Percentiles rank a stretch among this genome's conserved stretches.
phyloP scores from a whole-genome alignment of 805 yeast species.

The Ogataea methylovora region DNA sequence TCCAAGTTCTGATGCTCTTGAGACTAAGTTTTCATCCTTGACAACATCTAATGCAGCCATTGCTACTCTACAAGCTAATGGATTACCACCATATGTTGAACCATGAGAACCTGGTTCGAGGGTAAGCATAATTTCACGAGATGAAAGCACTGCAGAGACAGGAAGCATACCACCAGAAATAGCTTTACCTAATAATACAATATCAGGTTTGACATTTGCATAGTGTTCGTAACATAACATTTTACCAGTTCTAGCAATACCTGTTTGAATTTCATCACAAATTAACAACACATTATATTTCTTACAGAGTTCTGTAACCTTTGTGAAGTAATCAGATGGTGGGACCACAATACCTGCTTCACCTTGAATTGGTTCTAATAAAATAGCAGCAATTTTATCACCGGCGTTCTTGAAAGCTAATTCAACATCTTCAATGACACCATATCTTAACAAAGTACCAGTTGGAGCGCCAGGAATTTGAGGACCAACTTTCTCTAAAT shows the following conservation, averaged over 20 bases:
- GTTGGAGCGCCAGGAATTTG: conserved; percentile 65
- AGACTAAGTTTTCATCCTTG: conserved; percentile 76
- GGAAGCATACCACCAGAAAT: conserved; percentile 93
- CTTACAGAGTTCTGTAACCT: conserved; percentile 68
- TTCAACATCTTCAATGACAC: conserved; percentile 80
- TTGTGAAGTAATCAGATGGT: conserved; percentile 67
- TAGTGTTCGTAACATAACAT: conserved; percentile 88
- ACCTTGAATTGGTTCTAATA: conserved; percentile 95
- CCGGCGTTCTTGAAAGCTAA: conserved; percentile 76
- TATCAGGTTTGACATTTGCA: conserved; percentile 72
- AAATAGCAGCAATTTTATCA: conserved; percentile 81
- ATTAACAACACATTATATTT: conserved; percentile 81
- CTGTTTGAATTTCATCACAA: conserved; percentile 97
- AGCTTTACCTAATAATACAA: conserved; percentile 88
- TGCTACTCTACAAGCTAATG: conserved; percentile 87
- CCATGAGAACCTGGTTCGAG: conserved; percentile 96
- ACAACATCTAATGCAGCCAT: conserved; percentile 90
- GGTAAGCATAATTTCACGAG: conserved; percentile 82
- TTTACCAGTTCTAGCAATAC: conserved; percentile 95
- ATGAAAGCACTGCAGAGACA: conserved; percentile 83
- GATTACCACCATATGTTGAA: conserved; percentile 97
- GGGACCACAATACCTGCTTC: conserved; percentile 98
- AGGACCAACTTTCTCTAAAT: conserved; percentile 77
- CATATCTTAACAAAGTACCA: conserved; percentile 64
- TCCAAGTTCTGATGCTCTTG: conserved; percentile 70